Base-by-base conservation (phyloP, 2,329 filamentous ascomycete species). In the Sporothrix globosa region DNA sequence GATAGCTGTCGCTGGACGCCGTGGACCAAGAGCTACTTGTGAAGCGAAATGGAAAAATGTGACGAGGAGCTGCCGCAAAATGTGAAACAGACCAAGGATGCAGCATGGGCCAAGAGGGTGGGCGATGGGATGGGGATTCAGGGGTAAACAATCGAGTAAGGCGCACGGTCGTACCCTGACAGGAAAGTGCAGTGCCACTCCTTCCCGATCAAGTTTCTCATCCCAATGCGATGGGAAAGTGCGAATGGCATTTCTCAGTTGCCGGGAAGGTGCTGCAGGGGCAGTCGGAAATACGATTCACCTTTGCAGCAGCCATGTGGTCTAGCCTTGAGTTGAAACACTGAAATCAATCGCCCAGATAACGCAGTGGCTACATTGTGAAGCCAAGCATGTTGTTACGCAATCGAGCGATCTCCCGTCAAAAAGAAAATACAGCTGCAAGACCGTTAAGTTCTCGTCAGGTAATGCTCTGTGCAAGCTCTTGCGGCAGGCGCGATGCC, bases 161-260 rank as follows among this genome's bases (percentile, higher is more conserved):
- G 11, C 41, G 41, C 4, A 44, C 11, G 13, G 41, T 44, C 3
- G 34, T 14, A 14, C 41, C 14, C 11, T 4, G 41, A 63, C 17
- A 63, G 60, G 60, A 48, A 50, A 65, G 39, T 24, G 21, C 48
- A 10, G 10, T 24, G 52, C 54, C 53, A 39, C 66, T 68, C 66
- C 39, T 68, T 68, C 50, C 52, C 50, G 50, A 11, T 56, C 24
- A 4, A 19, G 9, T 53, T 67, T 48, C 60, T 44, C 60, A 65
- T 65, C 14, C 24, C 19, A 10, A 30, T 24, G 24, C 11, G 27
- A 65, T 65, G 61, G 61, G 61, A 65, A 65, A 48, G 60, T 46
- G 60, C 60, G 21, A 48, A 63, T 27, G 34, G 34, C 34, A 34
- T 34, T 7, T 9, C 34, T 2, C 44, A 50, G 13, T 48, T 27